Evolutionary conservation across 495 filamentous ascomycete genomes (phyloP), one percentile per base, ranked within the genome.

Genomic region (Aspergillus panamensis): DNA sequence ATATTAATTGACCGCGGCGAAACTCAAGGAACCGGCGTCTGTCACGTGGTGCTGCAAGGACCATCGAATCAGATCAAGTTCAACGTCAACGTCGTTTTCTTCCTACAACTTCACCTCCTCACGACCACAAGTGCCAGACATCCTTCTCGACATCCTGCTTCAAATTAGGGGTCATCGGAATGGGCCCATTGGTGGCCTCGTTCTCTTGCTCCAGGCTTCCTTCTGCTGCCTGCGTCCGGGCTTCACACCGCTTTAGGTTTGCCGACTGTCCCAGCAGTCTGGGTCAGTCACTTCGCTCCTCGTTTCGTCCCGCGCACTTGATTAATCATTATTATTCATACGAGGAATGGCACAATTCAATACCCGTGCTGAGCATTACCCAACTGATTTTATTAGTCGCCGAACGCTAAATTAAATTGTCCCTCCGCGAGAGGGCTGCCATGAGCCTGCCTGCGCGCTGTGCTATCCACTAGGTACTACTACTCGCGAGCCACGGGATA

Each of bases 161-260:
- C 25, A 25, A 25, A 25, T 25, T 5, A 2, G 25, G 25, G 25
- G 25, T 25, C 25, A 25, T 25, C 5, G 25, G 30, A 32, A 29
- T 16, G 35, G 48, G 48, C 1, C 37, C 16, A 14, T 3, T 29
- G 19, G 47, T 30, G n/a, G 56, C 48, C 47, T 39, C 25, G 20
- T 20, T 3, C 43, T 31, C 39, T 25, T 40, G 35, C 35, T 35
- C 9, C 37, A 33, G 31, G 20, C 45, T 20, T 8, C 19, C 3
- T 33, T 51, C 45, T 51, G 43, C 33, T 25, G 42, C 35, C 53
- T 53, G 21, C 43, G 50, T 20, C 44, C 56, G 61, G 64, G 4
- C 30, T 21, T 61, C 53, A 66, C 61, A 63, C 64, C 61, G 64
- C 64, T 64, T 67, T 63, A 55, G 64, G 53, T 62, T 58, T 58